Conservation (phyloP, 2,329 filamentous ascomycete species). For the Verticillium isaacii region DNA sequence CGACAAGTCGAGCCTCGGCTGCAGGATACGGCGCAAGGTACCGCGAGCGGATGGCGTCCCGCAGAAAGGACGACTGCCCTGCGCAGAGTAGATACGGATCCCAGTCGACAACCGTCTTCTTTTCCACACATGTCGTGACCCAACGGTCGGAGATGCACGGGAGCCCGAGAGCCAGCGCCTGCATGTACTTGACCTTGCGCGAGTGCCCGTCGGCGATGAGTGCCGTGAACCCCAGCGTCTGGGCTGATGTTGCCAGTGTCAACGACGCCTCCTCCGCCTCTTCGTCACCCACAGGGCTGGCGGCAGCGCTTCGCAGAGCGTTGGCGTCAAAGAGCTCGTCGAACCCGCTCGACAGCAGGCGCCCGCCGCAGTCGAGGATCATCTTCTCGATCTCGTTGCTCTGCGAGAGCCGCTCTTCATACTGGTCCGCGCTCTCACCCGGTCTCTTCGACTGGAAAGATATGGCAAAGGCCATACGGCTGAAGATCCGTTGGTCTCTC, state of each 20-base stretch:
- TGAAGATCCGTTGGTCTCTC: constrained; percentile 42
- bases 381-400: constrained; percentile 48
- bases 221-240: constrained; percentile 69
- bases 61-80: constrained; percentile 72
- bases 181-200: constrained; percentile 86
- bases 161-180: constrained; percentile 83
- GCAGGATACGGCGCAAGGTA: constrained; percentile 59
- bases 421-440: constrained; percentile 49
- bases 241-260: constrained; percentile 46
- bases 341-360: constrained; percentile 69
- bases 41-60: constrained; percentile 73
- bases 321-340: constrained; percentile 67
- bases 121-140: constrained; percentile 67
- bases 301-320: constrained; percentile 25
- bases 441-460: constrained; percentile 56
- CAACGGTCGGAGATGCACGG: constrained; percentile 82
- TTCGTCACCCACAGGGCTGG: constrained; percentile 22
- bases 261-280: constrained; percentile 30
- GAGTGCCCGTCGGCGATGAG: constrained; percentile 83
- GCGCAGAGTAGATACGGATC: constrained; percentile 78
- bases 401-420: constrained; percentile 27
- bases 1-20: constrained; percentile 45
- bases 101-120: constrained; percentile 65
- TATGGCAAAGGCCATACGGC: constrained; percentile 82
- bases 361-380: constrained; percentile 69